Conservation (phyloP, 2,329 filamentous ascomycete genomes). For the Saccharata proteae region DNA sequence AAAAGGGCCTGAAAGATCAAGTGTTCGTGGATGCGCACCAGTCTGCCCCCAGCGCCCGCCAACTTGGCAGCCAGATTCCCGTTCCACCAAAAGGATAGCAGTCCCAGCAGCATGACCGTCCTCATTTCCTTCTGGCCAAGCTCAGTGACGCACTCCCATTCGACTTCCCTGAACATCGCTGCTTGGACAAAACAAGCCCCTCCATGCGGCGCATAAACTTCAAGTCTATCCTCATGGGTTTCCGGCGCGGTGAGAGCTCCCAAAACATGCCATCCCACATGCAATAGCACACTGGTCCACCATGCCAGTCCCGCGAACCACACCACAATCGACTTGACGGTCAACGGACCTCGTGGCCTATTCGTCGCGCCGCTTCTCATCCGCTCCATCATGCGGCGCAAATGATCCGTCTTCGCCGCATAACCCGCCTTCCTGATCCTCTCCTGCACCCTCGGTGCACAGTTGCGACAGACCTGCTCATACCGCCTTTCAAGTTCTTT, state of each 20-base stretch:
- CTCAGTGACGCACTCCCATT: slow-evolving; percentile 18
- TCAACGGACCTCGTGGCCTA: slow-evolving; percentile 5
- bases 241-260: slow-evolving; percentile 14
- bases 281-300: slow-evolving; percentile 25
- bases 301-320: slow-evolving; percentile 31
- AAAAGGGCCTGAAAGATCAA: slow-evolving; percentile 53
- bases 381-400: slow-evolving; percentile 62
- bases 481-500: slow-evolving; percentile 67
- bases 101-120: slow-evolving; percentile 34
- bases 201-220: slow-evolving; percentile 4
- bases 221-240: slow-evolving; percentile 4
- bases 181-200: slow-evolving; percentile 15
- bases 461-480: slow-evolving; percentile 75
- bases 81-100: slow-evolving; percentile 55
- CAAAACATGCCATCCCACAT: slow-evolving; percentile 24
- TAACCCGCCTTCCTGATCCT: slow-evolving; percentile 63
- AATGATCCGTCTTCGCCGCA: slow-evolving; percentile 69
- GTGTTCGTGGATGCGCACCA: slow-evolving; percentile 51
- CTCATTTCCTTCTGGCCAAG: slow-evolving; percentile 13
- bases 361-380: slow-evolving; percentile 22
- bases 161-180: slow-evolving; percentile 12
- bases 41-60: slow-evolving; percentile 31
- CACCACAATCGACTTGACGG: slow-evolving; percentile 35
- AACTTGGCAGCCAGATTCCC: slow-evolving; percentile 53
- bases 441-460: slow-evolving; percentile 60